Conservation (phyloP, 176 grass and related monocot species). For the Phoenix roebelenii region DNA sequence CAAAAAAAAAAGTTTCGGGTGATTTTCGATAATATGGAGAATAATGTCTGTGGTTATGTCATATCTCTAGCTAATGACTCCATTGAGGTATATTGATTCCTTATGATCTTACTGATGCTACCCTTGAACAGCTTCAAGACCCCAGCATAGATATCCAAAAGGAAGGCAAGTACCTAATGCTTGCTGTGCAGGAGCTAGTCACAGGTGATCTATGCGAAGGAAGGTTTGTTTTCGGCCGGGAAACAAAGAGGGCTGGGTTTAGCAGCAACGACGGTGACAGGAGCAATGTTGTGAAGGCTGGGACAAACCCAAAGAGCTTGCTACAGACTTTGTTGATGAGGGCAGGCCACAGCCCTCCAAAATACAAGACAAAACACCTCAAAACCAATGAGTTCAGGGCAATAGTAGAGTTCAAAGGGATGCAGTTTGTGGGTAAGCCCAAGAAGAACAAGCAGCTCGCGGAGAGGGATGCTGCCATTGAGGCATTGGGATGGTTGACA, state of each 20-base stretch:
- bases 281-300: slow-evolving; percentile 46
- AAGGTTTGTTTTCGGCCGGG: slow-evolving; percentile 80
- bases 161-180: slow-evolving; percentile 81
- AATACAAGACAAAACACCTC: slow-evolving; percentile 88
- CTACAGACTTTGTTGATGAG: slow-evolving; percentile 95
- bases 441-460: slow-evolving; percentile 91
- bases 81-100: no score
- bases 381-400: slow-evolving; percentile 95
- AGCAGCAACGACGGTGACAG: slow-evolving; percentile 28
- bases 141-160: slow-evolving; percentile 76
- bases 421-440: slow-evolving; percentile 89
- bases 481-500: slow-evolving; percentile 74
- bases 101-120: no score
- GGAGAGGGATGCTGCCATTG: slow-evolving; percentile 85
- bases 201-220: slow-evolving; percentile 90
- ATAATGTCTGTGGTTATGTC: no score
- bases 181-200: slow-evolving; percentile 77
- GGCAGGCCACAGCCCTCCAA: slow-evolving; percentile 74
- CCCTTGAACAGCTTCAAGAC: slow-evolving; percentile 54
- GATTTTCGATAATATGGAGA: no score
- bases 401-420: slow-evolving; percentile 93
- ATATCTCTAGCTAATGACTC: no score
- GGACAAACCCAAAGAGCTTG: slow-evolving; percentile 71
- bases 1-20: no score
- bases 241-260: slow-evolving; percentile 39